These are phyloP conservation scores for Pyrenochaeta sp. DNA, from an alignment of 2,329 filamentous ascomycete genomes.

Conservation along the genomic window DNA sequence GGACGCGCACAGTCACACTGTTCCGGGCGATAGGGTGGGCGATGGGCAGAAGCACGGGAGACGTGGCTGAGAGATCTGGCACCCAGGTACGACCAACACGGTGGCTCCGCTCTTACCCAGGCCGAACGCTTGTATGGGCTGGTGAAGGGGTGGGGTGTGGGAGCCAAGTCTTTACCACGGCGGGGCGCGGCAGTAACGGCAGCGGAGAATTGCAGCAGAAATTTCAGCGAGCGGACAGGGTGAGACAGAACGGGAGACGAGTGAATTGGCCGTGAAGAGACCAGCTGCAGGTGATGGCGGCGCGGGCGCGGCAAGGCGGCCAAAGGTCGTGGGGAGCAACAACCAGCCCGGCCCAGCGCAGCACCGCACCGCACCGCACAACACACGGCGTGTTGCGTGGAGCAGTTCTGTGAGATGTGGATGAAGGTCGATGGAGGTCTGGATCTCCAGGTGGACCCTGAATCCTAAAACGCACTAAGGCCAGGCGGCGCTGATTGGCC, in stretches of 20 bases:
- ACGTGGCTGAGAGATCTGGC: constrained; percentile 37
- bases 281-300: not conserved
- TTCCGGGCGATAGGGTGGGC: constrained; percentile 19
- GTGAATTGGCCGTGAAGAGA: constrained; percentile 5
- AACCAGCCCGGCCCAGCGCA: not conserved
- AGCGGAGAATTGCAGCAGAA: constrained; percentile 13
- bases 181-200: constrained; percentile 22
- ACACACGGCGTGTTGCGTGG: not conserved
- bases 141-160: constrained; percentile 17
- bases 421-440: not conserved
- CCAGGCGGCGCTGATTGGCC: constrained; percentile 1
- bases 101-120: constrained; percentile 26
- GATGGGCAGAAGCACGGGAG: constrained; percentile 25
- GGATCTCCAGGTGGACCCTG: not conserved
- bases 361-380: not conserved
- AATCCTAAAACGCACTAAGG: constrained; percentile 9
- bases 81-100: constrained; percentile 28
- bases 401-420: not conserved
- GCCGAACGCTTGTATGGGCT: constrained; percentile 9
- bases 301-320: not conserved
- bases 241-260: constrained; percentile 7
- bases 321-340: not conserved
- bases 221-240: constrained; percentile 3
- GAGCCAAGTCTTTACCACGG: constrained; percentile 5
- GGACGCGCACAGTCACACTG: constrained; percentile 21